phyloP scores from a whole-genome alignment of 2,329 filamentous ascomycete genomes.

The Colletotrichum tabaci region DNA sequence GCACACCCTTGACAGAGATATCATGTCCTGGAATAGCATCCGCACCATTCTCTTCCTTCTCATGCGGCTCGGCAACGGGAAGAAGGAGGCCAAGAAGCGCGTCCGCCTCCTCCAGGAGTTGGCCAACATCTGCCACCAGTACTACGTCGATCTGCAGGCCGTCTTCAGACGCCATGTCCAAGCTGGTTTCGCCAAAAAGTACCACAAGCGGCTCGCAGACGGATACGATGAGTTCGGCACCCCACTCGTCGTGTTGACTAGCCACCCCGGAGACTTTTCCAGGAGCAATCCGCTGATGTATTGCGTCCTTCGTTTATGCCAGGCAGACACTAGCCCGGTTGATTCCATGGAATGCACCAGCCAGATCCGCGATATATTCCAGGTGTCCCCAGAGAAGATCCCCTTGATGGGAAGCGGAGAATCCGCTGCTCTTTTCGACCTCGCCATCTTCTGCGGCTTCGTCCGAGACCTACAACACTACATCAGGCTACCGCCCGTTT shows the following conservation, averaged over 20 bases:
- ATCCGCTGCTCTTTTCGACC: conserved; percentile 49
- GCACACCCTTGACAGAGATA: conserved; percentile 51
- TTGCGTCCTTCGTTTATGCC: conserved; percentile 62
- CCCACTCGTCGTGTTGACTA: conserved; percentile 57
- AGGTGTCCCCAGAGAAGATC: neutral
- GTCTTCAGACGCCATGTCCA: conserved; percentile 59
- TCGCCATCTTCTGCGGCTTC: conserved; percentile 57
- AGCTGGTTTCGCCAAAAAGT: conserved; percentile 52
- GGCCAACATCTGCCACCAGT: conserved; percentile 60
- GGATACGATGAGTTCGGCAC: conserved; percentile 53
- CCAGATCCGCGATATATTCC: neutral
- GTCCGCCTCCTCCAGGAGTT: conserved; percentile 61
- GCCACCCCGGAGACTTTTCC: conserved; percentile 56
- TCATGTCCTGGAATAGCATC: conserved; percentile 60
- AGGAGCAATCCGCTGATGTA: conserved; percentile 57
- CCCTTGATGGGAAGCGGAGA: neutral
- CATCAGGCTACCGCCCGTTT: conserved; percentile 43
- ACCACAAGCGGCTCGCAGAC: conserved; percentile 58
- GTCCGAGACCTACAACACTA: conserved; percentile 53
- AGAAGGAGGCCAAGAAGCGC: conserved; percentile 42
- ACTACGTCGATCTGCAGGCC: conserved; percentile 56
- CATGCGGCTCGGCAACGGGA: conserved; percentile 48
- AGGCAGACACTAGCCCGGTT: conserved; percentile 50
- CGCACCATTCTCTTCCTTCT: conserved; percentile 52
- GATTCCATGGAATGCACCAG: neutral